Conservation (phyloP, 306 rosid genomes). For the Canavalia ensiformis region DNA sequence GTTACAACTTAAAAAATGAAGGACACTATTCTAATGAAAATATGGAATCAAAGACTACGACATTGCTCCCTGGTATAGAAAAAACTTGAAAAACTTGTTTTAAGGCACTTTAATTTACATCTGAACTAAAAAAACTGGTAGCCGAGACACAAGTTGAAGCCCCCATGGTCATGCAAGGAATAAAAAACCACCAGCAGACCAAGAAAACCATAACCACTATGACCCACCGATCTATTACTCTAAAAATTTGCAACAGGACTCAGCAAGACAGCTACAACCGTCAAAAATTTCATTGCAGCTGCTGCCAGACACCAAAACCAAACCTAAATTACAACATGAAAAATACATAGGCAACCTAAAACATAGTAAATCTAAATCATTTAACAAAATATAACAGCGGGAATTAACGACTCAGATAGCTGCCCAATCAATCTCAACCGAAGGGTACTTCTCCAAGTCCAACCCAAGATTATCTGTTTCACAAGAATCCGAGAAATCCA, state of each 20-base stretch:
- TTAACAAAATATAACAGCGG: not conserved
- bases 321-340: slow-evolving; percentile 33
- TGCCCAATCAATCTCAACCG: slow-evolving; percentile 88
- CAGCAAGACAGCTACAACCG: slow-evolving; percentile 63
- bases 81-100: not conserved
- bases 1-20: no score
- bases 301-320: slow-evolving; percentile 43
- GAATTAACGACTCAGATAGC: slow-evolving; percentile 52
- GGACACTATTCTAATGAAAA: no score
- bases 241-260: slow-evolving; percentile 4
- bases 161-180: slow-evolving; percentile 53
- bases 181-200: slow-evolving; percentile 61
- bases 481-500: slow-evolving; percentile 60
- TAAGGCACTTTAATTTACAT: slow-evolving; percentile 32
- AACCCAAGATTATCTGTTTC: slow-evolving; percentile 54
- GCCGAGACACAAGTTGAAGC: slow-evolving; percentile 3
- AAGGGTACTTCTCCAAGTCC: slow-evolving; percentile 77
- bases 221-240: not conserved
- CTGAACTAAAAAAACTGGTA: not conserved
- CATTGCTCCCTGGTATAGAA: not conserved
- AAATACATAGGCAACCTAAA: not conserved
- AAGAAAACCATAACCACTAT: slow-evolving; percentile 22
- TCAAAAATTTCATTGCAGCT: slow-evolving; percentile 71
- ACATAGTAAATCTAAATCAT: not conserved
- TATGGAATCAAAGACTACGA: no score